Evolutionary conservation across 106 monocot species (phyloP).

Genomic region (Alisma plantagoaquatica): DNA sequence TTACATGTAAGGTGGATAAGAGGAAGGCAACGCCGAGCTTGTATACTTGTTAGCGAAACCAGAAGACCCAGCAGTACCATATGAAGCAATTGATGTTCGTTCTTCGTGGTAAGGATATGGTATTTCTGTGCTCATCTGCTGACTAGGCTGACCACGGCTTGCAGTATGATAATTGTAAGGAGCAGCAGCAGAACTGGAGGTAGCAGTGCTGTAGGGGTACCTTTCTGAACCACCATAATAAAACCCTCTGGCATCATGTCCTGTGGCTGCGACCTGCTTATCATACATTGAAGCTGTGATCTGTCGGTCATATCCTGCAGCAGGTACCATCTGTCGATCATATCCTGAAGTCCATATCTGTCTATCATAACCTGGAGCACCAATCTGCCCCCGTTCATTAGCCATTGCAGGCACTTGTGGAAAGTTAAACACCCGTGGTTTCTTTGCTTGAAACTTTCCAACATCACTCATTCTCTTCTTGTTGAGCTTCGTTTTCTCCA

Average conservation of each 20-base stretch:
- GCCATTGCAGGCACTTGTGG: neutral
- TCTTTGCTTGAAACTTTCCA: constrained; percentile 19
- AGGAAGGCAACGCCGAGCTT: no score
- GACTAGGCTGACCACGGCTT: constrained; percentile 7
- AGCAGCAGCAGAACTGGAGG: neutral
- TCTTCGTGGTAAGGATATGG: no score
- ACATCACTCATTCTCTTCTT: constrained; percentile 23
- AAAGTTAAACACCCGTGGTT: constrained; percentile 15
- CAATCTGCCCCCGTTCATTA: neutral
- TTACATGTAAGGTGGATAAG: no score
- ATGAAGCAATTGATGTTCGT: no score
- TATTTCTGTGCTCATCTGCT: neutral
- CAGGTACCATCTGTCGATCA: neutral
- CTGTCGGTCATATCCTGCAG: neutral
- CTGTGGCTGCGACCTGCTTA: constrained; percentile 5
- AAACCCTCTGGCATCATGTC: constrained; percentile 11
- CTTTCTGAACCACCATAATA: constrained; percentile 14
- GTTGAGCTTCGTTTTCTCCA: constrained; percentile 29
- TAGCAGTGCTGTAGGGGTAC: constrained; percentile 12
- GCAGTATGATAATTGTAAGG: constrained; percentile 12
- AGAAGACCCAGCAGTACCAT: no score
- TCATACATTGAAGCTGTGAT: neutral
- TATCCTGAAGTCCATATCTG: neutral
- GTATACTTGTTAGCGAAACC: no score
- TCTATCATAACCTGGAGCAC: neutral